phyloP scores from a whole-genome alignment of 129 eudicot genomes.

The Artemisia tridentata region DNA sequence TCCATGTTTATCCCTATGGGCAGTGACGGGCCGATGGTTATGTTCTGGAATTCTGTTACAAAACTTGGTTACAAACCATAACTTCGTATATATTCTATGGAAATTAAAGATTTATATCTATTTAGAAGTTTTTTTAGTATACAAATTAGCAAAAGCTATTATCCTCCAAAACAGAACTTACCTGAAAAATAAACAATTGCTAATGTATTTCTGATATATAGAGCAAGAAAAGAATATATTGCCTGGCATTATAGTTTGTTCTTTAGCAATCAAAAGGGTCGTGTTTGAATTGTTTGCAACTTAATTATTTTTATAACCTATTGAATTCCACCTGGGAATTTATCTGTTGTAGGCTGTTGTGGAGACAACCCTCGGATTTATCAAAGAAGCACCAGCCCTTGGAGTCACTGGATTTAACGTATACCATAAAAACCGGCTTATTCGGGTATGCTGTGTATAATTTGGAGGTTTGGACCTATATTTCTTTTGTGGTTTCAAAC shows the following conservation, averaged over 20 bases:
- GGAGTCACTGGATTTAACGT: conserved; percentile 71
- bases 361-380: conserved; percentile 79
- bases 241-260: not conserved
- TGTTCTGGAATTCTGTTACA: conserved; percentile 4
- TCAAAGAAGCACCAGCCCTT: conserved; percentile 80
- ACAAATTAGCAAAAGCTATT: not conserved
- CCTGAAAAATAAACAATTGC: conserved; percentile 1
- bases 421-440: conserved; percentile 94
- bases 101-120: not conserved
- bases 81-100: not conserved
- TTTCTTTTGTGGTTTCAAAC: not conserved
- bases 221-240: not conserved
- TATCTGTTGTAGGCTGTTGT: conserved; percentile 52
- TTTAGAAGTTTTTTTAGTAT: not conserved
- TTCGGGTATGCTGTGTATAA: conserved; percentile 58
- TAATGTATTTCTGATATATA: not conserved
- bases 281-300: not conserved
- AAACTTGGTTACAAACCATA: not conserved
- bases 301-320: too few relatives aligned
- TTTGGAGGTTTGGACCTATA: not conserved
- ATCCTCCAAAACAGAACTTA: not conserved
- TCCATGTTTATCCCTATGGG: too few relatives aligned
- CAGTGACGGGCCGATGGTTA: not conserved
- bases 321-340: too few relatives aligned
- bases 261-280: not conserved